Evolutionary conservation across 495 filamentous ascomycete species (phyloP).

Genomic region (Astrocystis sublimbata): DNA sequence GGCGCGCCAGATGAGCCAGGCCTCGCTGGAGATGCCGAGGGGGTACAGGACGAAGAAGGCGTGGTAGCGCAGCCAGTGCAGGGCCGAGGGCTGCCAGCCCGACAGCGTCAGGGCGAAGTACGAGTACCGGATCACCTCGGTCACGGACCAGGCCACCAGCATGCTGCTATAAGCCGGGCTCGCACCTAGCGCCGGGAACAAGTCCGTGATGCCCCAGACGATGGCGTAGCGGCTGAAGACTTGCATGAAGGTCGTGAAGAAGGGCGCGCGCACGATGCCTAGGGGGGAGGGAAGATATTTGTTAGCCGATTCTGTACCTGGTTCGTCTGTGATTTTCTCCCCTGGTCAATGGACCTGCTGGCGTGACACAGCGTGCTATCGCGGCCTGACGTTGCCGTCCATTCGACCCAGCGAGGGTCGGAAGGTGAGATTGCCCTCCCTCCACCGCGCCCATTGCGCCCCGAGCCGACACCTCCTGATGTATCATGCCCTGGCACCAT

Average conservation of each 20-base stretch:
- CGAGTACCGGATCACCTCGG: conserved; percentile 85
- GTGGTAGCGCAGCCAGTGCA: conserved; percentile 90
- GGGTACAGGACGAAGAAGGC: conserved; percentile 92
- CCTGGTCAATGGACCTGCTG: background rate
- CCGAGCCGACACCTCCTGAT: background rate
- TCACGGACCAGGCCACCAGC: conserved; percentile 80
- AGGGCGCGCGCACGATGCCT: conserved; percentile 80
- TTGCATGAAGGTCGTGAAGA: conserved; percentile 87
- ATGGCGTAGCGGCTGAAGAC: conserved; percentile 80
- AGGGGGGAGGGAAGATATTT: conserved; percentile 1
- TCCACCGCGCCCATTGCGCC: too few relatives aligned
- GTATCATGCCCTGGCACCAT: background rate
- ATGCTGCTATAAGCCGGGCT: conserved; percentile 62
- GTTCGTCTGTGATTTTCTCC: too few relatives aligned
- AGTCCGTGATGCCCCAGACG: conserved; percentile 74
- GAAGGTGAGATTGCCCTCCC: background rate
- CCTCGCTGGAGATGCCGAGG: conserved; percentile 84
- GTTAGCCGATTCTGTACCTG: background rate
- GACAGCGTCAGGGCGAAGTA: conserved; percentile 78
- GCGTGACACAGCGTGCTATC: background rate
- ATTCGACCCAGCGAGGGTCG: background rate
- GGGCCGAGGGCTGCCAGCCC: conserved; percentile 55
- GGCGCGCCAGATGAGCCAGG: conserved; percentile 72
- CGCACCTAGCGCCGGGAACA: conserved; percentile 60
- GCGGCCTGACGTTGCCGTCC: background rate